phyloP scores from a whole-genome alignment of 2,329 filamentous ascomycete genomes.

The Capronia americana region DNA sequence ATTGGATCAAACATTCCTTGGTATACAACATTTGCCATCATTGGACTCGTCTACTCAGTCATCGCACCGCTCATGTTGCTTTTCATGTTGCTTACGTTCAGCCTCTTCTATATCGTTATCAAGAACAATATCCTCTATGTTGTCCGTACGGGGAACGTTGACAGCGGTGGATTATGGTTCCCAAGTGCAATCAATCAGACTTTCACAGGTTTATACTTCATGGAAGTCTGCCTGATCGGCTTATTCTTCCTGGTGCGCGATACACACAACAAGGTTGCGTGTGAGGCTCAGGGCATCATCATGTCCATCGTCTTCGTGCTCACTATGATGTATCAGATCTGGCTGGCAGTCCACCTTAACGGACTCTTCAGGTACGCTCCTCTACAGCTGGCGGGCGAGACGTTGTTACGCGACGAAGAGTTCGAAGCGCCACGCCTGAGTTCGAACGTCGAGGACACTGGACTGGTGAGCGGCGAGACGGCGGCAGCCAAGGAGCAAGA shows the following conservation, averaged over 20 bases:
- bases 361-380: constrained; percentile 32
- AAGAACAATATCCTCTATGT: constrained; percentile 33
- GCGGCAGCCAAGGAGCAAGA: constrained; percentile 17
- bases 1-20: constrained; percentile 33
- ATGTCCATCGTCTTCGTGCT: constrained; percentile 28
- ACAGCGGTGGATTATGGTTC: constrained; percentile 30
- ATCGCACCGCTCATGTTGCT: constrained; percentile 31
- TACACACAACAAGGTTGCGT: constrained; percentile 21
- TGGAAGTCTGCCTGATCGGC: constrained; percentile 33
- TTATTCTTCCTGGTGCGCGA: constrained; percentile 33
- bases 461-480: constrained; percentile 9
- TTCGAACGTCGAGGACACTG: constrained; percentile 5
- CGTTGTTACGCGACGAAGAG: constrained; percentile 23
- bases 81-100: constrained; percentile 31
- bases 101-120: constrained; percentile 32
- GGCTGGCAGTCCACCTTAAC: constrained; percentile 30
- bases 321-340: constrained; percentile 30
- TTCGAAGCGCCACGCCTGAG: constrained; percentile 16
- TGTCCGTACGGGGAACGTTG: constrained; percentile 27
- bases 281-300: constrained; percentile 32
- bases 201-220: constrained; percentile 33
- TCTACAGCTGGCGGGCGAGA: constrained; percentile 30
- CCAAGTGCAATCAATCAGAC: constrained; percentile 33
- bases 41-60: constrained; percentile 32
- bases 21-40: constrained; percentile 32